Conservation (phyloP, 768 basidiomycete genomes). For the Agrocybe pediades region DNA sequence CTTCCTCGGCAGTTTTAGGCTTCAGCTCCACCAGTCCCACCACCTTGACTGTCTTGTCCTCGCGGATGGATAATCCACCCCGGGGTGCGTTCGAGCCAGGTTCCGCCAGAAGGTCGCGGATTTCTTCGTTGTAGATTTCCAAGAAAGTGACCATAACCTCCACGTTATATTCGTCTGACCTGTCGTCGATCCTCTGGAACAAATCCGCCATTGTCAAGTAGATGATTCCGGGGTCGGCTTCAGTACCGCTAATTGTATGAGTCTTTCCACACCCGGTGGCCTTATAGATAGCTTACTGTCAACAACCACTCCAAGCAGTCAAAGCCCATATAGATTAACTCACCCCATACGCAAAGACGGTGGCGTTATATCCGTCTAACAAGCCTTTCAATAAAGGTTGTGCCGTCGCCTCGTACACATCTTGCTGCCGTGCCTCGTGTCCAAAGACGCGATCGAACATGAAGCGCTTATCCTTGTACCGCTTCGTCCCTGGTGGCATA, state of each 20-base stretch:
- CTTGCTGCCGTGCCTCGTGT: conserved; percentile 77
- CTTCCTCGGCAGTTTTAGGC: conserved; percentile 86
- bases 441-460: conserved; percentile 96
- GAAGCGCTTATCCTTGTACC: conserved; percentile 96
- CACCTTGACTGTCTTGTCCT: conserved; percentile 93
- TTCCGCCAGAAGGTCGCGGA: conserved; percentile 90
- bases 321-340: conserved; percentile 30
- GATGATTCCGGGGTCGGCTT: conserved; percentile 87
- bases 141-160: conserved; percentile 94
- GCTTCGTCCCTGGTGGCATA: conserved; percentile 82
- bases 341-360: conserved; percentile 98
- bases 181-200: conserved; percentile 89
- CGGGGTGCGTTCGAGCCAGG: conserved; percentile 60
- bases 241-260: conserved; percentile 95
- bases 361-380: conserved; percentile 94
- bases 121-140: conserved; percentile 99
- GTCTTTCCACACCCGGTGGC: conserved; percentile 99
- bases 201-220: conserved; percentile 97
- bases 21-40: conserved; percentile 80
- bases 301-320: not conserved
- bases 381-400: conserved; percentile 84
- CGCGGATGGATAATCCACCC: conserved; percentile 90
- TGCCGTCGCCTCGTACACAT: conserved; percentile 86
- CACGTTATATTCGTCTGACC: conserved; percentile 80
- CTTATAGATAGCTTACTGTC: conserved; percentile 40